Evolutionary conservation across 192 early-diverging fungal species (phyloP).

Genomic region (Diversispora epigaea): DNA sequence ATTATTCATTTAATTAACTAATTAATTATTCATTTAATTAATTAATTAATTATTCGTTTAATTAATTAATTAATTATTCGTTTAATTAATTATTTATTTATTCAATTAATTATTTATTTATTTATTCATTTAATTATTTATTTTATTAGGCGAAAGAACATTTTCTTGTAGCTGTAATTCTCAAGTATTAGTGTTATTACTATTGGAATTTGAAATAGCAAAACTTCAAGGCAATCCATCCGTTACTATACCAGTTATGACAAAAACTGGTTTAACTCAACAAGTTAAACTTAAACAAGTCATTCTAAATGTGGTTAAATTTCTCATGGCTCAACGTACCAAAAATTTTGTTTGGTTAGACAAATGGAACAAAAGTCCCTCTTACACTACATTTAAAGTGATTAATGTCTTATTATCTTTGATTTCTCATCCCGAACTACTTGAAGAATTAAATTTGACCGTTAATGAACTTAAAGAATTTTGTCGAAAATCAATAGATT

Average conservation of each 20-base stretch:
- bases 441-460: background rate
- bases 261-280: background rate
- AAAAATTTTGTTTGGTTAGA: background rate
- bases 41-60: too few species aligned
- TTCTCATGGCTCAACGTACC: background rate
- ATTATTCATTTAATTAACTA: too few species aligned
- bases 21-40: too few species aligned
- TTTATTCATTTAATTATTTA: too few species aligned
- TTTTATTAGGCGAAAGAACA: too few species aligned
- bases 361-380: constrained; percentile 8
- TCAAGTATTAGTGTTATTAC: background rate
- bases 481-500: constrained; percentile 12
- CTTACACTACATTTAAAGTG: constrained; percentile 9
- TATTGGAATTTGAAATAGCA: background rate
- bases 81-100: too few species aligned
- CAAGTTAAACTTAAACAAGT: background rate
- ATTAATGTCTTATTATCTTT: background rate
- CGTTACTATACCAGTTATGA: background rate
- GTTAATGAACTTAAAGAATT: background rate
- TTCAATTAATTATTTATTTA: too few species aligned
- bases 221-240: background rate
- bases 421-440: background rate
- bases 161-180: too few species aligned
- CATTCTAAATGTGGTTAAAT: background rate
- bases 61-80: too few species aligned